Evolutionary conservation across 1,284 basidiomycete genomes (phyloP), one percentile per base, ranked within the genome.

Genomic region (Melanopsichium pennsylvanicum): DNA sequence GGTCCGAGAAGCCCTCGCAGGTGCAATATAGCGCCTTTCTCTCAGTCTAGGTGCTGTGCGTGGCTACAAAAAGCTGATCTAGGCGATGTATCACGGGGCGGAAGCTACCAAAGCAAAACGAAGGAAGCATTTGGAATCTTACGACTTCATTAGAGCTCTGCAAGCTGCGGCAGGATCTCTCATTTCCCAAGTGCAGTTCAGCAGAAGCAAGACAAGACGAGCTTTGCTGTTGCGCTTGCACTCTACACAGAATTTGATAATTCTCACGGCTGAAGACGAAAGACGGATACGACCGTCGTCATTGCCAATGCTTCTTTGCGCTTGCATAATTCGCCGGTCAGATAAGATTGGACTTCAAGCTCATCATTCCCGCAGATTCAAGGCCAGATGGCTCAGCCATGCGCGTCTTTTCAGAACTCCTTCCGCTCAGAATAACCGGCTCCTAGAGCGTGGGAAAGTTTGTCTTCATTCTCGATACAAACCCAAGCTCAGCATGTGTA

Each of bases 391-490:
- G 32, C n/a, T 34, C 32, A 34, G 32, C 32, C 34, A 19, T 36
- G 34, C 34, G 12, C 34, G 34, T 21, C 34, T 36, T 8, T 29
- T 29, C 27, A 29, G 13, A 7, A 8, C 27, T 8, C 27, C 13
- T 29, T 9, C 32, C 16, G 39, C 39, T 35, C 31, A 27, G 31
- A 48, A 48, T 40, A 19, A 31, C 19, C 33, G 13, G 32, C 39
- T 42, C 39, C 13, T 27, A 32, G 27, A 54, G 35, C 51, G 51
- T 54, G 51, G 37, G 51, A 54, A 54, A n/a, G n/a, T n/a, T n/a
- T n/a, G n/a, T n/a, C n/a, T n/a, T n/a, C n/a, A n/a, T n/a, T n/a
- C n/a, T n/a, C n/a, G n/a, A n/a, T n/a, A n/a, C n/a, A n/a, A n/a
- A n/a, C n/a, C n/a, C n/a, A n/a, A n/a, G n/a, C n/a, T n/a, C n/a